Percentiles rank a stretch among this genome's conserved stretches.
phyloP scores from a whole-genome alignment of 2,329 filamentous ascomycete genomes.

The Xylaria sp. region DNA sequence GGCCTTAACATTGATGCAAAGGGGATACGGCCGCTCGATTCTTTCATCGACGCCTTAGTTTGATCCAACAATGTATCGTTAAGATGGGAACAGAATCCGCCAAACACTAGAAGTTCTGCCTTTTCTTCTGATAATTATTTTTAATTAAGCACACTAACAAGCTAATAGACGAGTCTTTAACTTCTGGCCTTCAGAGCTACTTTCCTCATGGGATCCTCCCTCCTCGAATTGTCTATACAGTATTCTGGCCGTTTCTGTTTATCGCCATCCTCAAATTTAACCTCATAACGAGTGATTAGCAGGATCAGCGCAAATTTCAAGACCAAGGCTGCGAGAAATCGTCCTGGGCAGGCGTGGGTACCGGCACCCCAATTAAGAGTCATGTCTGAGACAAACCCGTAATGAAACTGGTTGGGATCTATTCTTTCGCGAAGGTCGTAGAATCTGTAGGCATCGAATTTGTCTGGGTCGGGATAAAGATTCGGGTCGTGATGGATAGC shows the following conservation, averaged over 20 bases:
- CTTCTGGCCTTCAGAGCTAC: slow-evolving; percentile 32
- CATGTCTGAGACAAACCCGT: slow-evolving; percentile 38
- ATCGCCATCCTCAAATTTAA: slow-evolving; percentile 22
- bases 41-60: too few relatives aligned
- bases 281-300: slow-evolving; percentile 36
- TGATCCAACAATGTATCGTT: too few relatives aligned
- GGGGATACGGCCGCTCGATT: too few relatives aligned
- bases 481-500: slow-evolving; percentile 32
- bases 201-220: slow-evolving; percentile 12
- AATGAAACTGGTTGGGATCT: slow-evolving; percentile 41
- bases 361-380: slow-evolving; percentile 36
- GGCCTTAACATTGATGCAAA: too few relatives aligned
- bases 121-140: too few relatives aligned
- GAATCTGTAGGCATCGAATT: slow-evolving; percentile 38
- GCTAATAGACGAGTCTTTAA: not conserved
- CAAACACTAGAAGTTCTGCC: too few relatives aligned
- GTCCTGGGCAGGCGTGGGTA: slow-evolving; percentile 40
- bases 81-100: too few relatives aligned
- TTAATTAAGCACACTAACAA: too few relatives aligned
- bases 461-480: slow-evolving; percentile 23
- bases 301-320: slow-evolving; percentile 37
- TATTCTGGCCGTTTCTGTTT: slow-evolving; percentile 19
- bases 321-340: slow-evolving; percentile 34
- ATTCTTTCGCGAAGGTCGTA: slow-evolving; percentile 28
- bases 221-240: slow-evolving; percentile 13